Evolutionary conservation across 257 asterid genomes (phyloP).

Genomic region (Rauvolfia tetraphylla): DNA sequence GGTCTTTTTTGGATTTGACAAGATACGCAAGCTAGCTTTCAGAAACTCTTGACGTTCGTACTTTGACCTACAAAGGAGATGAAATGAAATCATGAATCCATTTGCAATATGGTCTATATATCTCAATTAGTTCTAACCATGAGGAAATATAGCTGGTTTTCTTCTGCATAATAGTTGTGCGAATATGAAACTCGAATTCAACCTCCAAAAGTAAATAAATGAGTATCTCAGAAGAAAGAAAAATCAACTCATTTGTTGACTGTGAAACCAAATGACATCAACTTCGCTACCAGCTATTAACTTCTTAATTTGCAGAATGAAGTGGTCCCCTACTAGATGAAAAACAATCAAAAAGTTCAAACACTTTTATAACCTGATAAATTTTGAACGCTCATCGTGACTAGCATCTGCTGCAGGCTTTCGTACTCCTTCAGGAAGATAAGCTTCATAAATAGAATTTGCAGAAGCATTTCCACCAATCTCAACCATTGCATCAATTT

Average conservation of each 20-base stretch:
- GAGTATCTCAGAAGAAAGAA: neutral
- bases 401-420: constrained; percentile 80
- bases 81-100: constrained; percentile 11
- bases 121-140: neutral
- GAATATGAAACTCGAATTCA: neutral
- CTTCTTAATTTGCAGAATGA: neutral
- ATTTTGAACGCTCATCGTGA: constrained; percentile 75
- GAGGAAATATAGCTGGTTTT: neutral
- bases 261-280: neutral
- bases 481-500: constrained; percentile 84
- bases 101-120: neutral
- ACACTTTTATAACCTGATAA: constrained; percentile 51
- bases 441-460: constrained; percentile 95
- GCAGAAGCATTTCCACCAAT: constrained; percentile 97
- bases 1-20: constrained; percentile 45
- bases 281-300: neutral
- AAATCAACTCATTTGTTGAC: neutral
- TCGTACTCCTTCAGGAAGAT: constrained; percentile 76
- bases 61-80: constrained; percentile 55
- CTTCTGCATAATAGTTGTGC: neutral
- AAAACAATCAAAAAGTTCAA: neutral
- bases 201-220: neutral
- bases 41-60: constrained; percentile 87
- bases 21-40: constrained; percentile 94
- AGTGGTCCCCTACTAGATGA: neutral